A percentile compares a stretch with the other conserved stretches of the same genome.
These are phyloP conservation scores for Aspergillus thermomutatus DNA, from an alignment of 2,329 filamentous ascomycete genomes.

Conservation along the genomic window DNA sequence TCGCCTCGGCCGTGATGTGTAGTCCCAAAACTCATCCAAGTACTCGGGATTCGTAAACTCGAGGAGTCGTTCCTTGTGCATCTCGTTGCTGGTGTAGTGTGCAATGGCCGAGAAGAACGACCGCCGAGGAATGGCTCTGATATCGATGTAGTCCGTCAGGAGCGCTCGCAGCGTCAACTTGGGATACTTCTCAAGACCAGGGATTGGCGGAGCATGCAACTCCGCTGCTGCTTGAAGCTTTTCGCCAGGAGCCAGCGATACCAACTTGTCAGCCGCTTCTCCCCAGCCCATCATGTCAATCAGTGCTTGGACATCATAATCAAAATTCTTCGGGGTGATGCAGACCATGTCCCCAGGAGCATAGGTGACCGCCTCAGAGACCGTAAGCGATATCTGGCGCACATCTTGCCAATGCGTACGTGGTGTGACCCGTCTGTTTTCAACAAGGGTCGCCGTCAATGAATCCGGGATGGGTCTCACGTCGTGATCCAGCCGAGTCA, in stretches of 20 bases:
- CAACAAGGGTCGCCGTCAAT: slow-evolving; percentile 55
- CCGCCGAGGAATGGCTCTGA: slow-evolving; percentile 82
- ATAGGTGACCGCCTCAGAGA: slow-evolving; percentile 47
- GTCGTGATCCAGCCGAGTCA: slow-evolving; percentile 36
- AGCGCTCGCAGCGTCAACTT: slow-evolving; percentile 67
- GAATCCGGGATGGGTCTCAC: slow-evolving; percentile 58
- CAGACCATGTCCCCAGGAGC: slow-evolving; percentile 74
- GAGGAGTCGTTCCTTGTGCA: slow-evolving; percentile 74
- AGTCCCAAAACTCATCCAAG: slow-evolving; percentile 92
- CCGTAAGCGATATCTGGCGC: slow-evolving; percentile 65
- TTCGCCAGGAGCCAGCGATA: slow-evolving; percentile 50
- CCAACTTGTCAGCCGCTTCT: slow-evolving; percentile 63
- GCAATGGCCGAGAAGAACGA: slow-evolving; percentile 78
- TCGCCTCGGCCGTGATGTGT: slow-evolving; percentile 83
- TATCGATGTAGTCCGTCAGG: slow-evolving; percentile 79
- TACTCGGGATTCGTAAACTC: slow-evolving; percentile 79
- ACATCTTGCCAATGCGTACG: slow-evolving; percentile 88
- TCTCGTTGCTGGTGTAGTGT: slow-evolving; percentile 67
- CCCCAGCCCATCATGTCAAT: slow-evolving; percentile 78
- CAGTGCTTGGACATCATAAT: slow-evolving; percentile 72
- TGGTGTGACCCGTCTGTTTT: slow-evolving; percentile 74
- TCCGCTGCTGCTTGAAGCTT: slow-evolving; percentile 21
- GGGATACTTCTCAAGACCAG: slow-evolving; percentile 34
- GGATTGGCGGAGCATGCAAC: slow-evolving; percentile 28
- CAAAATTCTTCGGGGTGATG: slow-evolving; percentile 84